Evolutionary conservation across 176 grass and related monocot genomes (phyloP).

Genomic region (Ensete glaucum): DNA sequence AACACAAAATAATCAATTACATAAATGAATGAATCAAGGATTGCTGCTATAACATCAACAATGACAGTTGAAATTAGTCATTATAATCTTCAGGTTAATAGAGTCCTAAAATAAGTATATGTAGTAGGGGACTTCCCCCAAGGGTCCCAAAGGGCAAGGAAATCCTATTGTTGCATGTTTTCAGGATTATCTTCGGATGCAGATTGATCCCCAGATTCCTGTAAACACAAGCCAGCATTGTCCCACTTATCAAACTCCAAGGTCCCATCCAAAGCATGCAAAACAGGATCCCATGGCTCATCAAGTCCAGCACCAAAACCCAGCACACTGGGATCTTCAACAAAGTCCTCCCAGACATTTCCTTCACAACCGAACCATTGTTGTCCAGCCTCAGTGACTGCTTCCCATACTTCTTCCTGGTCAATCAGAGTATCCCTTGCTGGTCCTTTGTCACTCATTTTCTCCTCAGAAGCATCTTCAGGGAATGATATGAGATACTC

Average conservation of each 20-base stretch:
- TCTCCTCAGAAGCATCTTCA: conserved; percentile 10
- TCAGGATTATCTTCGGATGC: conserved; percentile 5
- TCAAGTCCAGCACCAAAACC: conserved; percentile 22
- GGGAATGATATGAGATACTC: conserved; percentile 30
- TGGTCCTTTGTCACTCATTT: conserved; percentile 19
- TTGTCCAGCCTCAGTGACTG: conserved; percentile 18
- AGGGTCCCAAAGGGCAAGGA: too few species aligned
- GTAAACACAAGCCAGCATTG: conserved; percentile 20
- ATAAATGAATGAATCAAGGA: too few species aligned
- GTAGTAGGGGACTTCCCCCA: background rate
- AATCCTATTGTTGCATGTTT: conserved; percentile 24
- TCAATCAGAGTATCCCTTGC: conserved; percentile 3
- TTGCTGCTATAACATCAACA: too few species aligned
- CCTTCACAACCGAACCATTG: conserved; percentile 20
- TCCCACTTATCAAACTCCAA: conserved; percentile 38
- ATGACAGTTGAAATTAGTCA: too few species aligned
- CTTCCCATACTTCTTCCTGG: conserved; percentile 29
- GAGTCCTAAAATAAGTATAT: background rate
- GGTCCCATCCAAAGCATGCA: conserved; percentile 23
- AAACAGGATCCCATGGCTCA: conserved; percentile 47
- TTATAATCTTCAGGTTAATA: background rate
- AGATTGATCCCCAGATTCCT: background rate
- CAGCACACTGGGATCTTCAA: conserved; percentile 18
- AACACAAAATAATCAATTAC: too few species aligned
- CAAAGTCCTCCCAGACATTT: conserved; percentile 18